Evolutionary conservation across 805 yeast genomes (phyloP).

Genomic region (Wickerhamomyces ciferrii): DNA sequence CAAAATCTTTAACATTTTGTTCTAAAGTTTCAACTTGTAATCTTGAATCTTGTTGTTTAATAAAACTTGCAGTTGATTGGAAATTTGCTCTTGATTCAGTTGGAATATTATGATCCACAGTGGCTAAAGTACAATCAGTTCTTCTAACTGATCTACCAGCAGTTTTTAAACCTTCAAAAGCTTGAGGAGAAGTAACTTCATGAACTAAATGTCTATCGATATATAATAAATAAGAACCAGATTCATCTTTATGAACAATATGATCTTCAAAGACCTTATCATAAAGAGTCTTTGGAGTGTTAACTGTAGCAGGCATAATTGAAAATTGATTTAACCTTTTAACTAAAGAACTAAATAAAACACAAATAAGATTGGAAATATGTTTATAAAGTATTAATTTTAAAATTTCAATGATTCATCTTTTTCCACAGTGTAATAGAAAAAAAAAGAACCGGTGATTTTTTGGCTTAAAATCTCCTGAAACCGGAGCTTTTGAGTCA

Average conservation of each 20-base stretch:
- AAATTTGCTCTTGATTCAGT: constrained; percentile 80
- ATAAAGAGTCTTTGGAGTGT: constrained; percentile 67
- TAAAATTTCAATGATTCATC: neutral
- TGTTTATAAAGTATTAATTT: neutral
- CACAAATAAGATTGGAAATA: too few relatives aligned
- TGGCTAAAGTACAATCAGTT: constrained; percentile 87
- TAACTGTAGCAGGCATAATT: constrained; percentile 4
- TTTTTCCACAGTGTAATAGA: neutral
- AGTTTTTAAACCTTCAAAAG: constrained; percentile 88
- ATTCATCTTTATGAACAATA: constrained; percentile 82
- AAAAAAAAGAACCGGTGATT: neutral
- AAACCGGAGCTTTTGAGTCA: neutral
- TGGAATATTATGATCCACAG: constrained; percentile 97
- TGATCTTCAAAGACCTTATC: constrained; percentile 97
- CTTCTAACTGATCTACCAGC: constrained; percentile 91
- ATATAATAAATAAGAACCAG: constrained; percentile 81
- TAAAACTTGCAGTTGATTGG: constrained; percentile 71
- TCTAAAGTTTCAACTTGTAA: constrained; percentile 90
- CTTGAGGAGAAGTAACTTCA: constrained; percentile 99
- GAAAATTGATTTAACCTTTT: constrained; percentile 1
- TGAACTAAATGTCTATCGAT: constrained; percentile 97
- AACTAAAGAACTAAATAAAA: neutral
- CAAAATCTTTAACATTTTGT: constrained; percentile 86
- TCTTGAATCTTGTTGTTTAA: constrained; percentile 86
- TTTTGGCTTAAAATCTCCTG: neutral